phyloP scores from a whole-genome alignment of 129 eudicot genomes.

The Pseudognaphalium luteoalbum region DNA sequence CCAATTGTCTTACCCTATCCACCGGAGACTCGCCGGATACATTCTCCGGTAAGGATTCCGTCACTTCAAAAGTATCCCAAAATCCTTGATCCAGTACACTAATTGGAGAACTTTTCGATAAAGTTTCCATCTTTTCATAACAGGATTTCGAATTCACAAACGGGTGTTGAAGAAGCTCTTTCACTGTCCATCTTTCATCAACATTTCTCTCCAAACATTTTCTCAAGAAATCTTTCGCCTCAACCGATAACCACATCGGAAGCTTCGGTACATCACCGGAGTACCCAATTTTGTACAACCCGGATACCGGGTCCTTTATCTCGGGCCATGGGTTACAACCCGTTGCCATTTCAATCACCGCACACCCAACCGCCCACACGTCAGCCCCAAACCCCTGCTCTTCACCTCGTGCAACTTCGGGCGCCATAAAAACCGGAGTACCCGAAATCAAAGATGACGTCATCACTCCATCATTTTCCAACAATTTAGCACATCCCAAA shows the following conservation, averaged over 20 bases:
- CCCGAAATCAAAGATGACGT: conserved; percentile 52
- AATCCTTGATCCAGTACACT: conserved; percentile 58
- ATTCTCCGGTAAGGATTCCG: conserved; percentile 11
- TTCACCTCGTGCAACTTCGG: conserved; percentile 83
- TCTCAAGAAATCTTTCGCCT: conserved; percentile 48
- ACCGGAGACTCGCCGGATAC: conserved; percentile 33
- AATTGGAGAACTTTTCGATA: conserved; percentile 51
- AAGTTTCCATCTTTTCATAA: conserved; percentile 19
- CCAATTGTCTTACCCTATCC: conserved; percentile 46
- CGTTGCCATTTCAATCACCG: conserved; percentile 71
- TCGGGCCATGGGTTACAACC: conserved; percentile 74
- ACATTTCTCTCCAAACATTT: conserved; percentile 53
- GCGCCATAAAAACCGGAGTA: conserved; percentile 82
- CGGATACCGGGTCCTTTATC: conserved; percentile 52
- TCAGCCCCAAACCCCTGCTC: conserved; percentile 70
- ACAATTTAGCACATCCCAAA: conserved; percentile 56
- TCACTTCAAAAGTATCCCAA: conserved; percentile 55
- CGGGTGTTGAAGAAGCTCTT: conserved; percentile 57
- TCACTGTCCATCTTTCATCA: conserved; percentile 52
- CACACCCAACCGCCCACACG: conserved; percentile 78
- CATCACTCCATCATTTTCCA: background rate
- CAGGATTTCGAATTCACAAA: conserved; percentile 32
- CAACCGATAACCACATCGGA: conserved; percentile 51
- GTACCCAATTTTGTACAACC: conserved; percentile 54
- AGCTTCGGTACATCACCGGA: conserved; percentile 54